Evolutionary conservation across 1,284 basidiomycete genomes (phyloP).

Genomic region (Butyriboletus appendiculatus): DNA sequence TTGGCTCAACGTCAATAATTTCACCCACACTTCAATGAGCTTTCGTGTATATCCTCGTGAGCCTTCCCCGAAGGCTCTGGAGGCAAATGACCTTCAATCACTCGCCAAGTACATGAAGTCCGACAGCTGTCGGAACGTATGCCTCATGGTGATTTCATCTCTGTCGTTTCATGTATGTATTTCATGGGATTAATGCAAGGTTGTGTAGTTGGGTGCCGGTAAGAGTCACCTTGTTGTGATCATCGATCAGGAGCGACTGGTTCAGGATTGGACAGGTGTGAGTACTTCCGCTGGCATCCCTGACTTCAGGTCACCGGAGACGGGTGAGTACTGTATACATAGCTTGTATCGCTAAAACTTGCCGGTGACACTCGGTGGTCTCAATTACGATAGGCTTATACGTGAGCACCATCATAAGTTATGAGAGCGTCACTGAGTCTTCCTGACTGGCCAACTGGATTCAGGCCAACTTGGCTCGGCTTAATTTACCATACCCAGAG

Average conservation of each 20-base stretch:
- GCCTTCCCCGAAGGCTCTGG: constrained; percentile 24
- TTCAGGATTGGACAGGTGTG: constrained; percentile 49
- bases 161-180: not conserved
- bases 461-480: constrained; percentile 71
- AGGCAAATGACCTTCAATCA: constrained; percentile 41
- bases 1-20: not conserved
- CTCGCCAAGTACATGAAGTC: constrained; percentile 71
- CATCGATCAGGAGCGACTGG: not conserved
- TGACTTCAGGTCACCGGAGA: constrained; percentile 77
- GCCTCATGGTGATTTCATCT: constrained; percentile 61
- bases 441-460: constrained; percentile 1
- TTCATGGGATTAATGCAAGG: constrained; percentile 4
- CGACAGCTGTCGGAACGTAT: constrained; percentile 61
- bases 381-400: constrained; percentile 47
- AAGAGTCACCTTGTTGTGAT: constrained; percentile 18
- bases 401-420: constrained; percentile 37
- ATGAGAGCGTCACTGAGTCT: not conserved
- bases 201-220: constrained; percentile 63
- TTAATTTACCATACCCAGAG: constrained; percentile 78
- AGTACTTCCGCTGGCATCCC: constrained; percentile 82
- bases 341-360: not conserved
- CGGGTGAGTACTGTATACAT: constrained; percentile 46
- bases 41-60: constrained; percentile 5
- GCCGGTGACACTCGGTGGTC: not conserved
- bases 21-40: constrained; percentile 15